Conservation (phyloP, 73 alveolate genomes). For the Paramecium sonneborni region DNA sequence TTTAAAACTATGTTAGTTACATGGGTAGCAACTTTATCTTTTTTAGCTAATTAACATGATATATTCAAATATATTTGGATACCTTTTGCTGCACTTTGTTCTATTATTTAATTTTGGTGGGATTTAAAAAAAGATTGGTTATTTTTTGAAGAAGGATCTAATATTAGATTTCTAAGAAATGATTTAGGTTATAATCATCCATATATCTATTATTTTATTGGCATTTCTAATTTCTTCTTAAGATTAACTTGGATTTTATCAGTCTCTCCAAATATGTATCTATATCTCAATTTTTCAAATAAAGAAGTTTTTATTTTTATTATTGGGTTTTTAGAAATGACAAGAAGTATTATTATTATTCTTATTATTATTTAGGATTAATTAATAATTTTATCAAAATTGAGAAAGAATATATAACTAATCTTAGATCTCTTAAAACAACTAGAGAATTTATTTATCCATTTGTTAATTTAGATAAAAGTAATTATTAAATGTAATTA, state of each 20-base stretch:
- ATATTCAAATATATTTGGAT: background rate
- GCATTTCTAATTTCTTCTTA: background rate
- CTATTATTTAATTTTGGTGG: constrained; percentile 38
- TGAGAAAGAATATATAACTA: constrained; percentile 48
- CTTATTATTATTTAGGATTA: background rate
- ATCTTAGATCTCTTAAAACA: constrained; percentile 26
- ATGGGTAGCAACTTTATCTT: background rate
- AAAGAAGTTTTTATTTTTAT: constrained; percentile 17
- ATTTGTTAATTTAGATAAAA: background rate
- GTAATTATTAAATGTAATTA: background rate
- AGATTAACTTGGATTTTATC: constrained; percentile 31
- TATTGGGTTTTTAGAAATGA: constrained; percentile 46
- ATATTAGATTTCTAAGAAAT: constrained; percentile 40
- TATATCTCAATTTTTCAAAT: background rate
- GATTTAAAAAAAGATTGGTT: constrained; percentile 43
- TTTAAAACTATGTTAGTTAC: constrained; percentile 10
- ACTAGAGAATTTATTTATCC: constrained; percentile 12
- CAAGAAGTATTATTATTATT: background rate
- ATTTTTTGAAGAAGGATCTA: constrained; percentile 24
- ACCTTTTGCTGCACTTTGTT: background rate
- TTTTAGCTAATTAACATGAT: background rate
- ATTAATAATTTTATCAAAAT: constrained; percentile 47
- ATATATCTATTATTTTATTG: background rate
- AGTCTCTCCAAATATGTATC: background rate
- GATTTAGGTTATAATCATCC: constrained; percentile 55